Base-by-base conservation (phyloP, 345 rosid species). In the Hibiscus mutabilis region DNA sequence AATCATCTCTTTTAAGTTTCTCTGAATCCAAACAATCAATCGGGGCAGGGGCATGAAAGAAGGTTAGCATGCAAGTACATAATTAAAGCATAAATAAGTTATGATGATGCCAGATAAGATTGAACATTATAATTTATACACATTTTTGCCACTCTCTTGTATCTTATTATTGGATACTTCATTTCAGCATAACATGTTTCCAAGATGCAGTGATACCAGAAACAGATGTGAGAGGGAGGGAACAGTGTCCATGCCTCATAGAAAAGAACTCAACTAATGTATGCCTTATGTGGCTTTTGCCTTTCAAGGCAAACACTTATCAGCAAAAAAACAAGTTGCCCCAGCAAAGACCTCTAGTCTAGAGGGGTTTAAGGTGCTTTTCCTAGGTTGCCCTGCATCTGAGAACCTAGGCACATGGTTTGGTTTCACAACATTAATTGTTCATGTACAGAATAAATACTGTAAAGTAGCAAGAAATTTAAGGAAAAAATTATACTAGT, bases 1-100 rank as follows among this genome's bases (percentile, higher is more conserved):
- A 73, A 81, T 77, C 79, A 81, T 81, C 69, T 75, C 82, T 51
- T 75, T 79, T 63, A 78, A 69, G 78, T 81, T 78, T 61, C 80
- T 81, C 84, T 81, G 82, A 19, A 73, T 58, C 65, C 63, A 75
- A 75, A 75, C 18, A 14, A 60, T 51, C 15, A 4, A 33, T 70
- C 57, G 33, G 35, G 22, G 31, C 18, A 65, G 68, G 12, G 70
- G 21, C 10, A 46, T 3, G 14, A 52, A 25, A 47, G 57, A 66
- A 66, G 33, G 22, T 47, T 25, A 66, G 40, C 27, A 66, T 47
- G 56, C 52, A 46, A 44, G 21, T 63, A 73, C 35, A 77, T 73
- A 65, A 47, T 44, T 52, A 33, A 65, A 21, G 70, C 25, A 25
- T 21, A 68, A 40, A 29, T 60, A 19, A 24, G 46, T 24, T 14